A percentile compares a stretch with the other conserved stretches of the same genome.
These are phyloP conservation scores for Porcisia hertigi DNA, from an alignment of 208 protist species.

Conservation along the genomic window DNA sequence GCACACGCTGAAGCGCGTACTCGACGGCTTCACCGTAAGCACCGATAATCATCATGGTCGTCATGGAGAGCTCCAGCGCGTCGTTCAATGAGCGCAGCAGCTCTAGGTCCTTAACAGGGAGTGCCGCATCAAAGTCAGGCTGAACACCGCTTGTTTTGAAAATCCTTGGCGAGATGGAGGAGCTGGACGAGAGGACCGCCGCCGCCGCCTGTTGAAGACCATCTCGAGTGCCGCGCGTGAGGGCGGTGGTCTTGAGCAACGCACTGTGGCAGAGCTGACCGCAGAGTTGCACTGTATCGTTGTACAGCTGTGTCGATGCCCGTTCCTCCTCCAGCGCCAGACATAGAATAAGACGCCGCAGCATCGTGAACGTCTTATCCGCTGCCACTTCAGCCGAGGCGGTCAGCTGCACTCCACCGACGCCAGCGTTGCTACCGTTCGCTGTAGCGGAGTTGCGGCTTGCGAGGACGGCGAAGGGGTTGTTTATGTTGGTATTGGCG, in stretches of 20 bases:
- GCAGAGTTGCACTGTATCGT: constrained; percentile 44
- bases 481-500: constrained; percentile 8
- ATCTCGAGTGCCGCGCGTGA: constrained; percentile 51
- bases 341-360: constrained; percentile 53
- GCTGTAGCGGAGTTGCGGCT: not conserved
- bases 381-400: not conserved
- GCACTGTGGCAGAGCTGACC: constrained; percentile 36
- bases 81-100: constrained; percentile 34
- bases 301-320: constrained; percentile 44
- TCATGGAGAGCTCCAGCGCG: constrained; percentile 41
- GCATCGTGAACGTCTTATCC: constrained; percentile 30
- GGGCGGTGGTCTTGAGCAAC: constrained; percentile 33
- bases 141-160: no score
- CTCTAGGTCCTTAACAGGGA: constrained; percentile 24
- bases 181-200: constrained; percentile 20
- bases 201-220: constrained; percentile 43
- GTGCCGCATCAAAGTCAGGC: not conserved
- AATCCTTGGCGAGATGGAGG: constrained; percentile 6
- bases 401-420: not conserved
- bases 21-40: constrained; percentile 36
- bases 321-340: constrained; percentile 55
- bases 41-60: constrained; percentile 42
- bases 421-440: not conserved
- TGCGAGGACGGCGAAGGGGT: not conserved
- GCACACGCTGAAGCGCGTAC: constrained; percentile 65